Conservation (phyloP, 345 rosid species). For the Turnera subulata region DNA sequence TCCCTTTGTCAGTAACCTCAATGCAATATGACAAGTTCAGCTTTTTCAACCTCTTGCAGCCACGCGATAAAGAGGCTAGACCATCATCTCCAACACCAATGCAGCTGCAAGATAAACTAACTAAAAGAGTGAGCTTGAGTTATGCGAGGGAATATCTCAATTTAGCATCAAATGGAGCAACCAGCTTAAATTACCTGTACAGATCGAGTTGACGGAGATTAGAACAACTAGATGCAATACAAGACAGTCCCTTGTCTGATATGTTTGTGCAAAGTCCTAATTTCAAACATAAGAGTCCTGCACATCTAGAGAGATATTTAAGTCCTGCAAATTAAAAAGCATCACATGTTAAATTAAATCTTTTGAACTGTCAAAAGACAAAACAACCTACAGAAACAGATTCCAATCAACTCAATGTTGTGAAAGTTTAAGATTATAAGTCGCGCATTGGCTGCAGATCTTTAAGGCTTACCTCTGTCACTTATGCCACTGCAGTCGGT, state of each 20-base stretch:
- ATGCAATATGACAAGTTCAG: constrained; percentile 79
- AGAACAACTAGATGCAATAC: constrained; percentile 57
- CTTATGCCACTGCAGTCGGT: constrained; percentile 73
- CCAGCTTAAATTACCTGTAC: constrained; percentile 54
- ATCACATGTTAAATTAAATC: background rate
- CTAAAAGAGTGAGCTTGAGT: constrained; percentile 1
- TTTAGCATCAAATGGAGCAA: background rate
- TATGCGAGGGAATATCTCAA: constrained; percentile 2
- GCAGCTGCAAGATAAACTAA: constrained; percentile 43
- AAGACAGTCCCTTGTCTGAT: constrained; percentile 65
- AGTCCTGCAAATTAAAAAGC: constrained; percentile 53
- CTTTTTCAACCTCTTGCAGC: constrained; percentile 71
- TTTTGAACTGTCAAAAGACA: background rate
- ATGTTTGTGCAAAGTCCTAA: constrained; percentile 68
- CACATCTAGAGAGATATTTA: constrained; percentile 66
- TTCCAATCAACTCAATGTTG: background rate
- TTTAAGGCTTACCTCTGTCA: constrained; percentile 52
- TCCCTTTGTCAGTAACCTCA: constrained; percentile 60
- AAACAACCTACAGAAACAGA: background rate
- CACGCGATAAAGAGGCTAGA: constrained; percentile 60
- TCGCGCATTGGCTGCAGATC: too few species aligned
- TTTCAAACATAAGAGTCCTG: constrained; percentile 54
- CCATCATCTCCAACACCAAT: constrained; percentile 63
- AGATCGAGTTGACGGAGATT: constrained; percentile 73
- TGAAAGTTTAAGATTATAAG: too few species aligned